Conservation (phyloP, 129 eudicot genomes). For the Pittosporum tobira region DNA sequence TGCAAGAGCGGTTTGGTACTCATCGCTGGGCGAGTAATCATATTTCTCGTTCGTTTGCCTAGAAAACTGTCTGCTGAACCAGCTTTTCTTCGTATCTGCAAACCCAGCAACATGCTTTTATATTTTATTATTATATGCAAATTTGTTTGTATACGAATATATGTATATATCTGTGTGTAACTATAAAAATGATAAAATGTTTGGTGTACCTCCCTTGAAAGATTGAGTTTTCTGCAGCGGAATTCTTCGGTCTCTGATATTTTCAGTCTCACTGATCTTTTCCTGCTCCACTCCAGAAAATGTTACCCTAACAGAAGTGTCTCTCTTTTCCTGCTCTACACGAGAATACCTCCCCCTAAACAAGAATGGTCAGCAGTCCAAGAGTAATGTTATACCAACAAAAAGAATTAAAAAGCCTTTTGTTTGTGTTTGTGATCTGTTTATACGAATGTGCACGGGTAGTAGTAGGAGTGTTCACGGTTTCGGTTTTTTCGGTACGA, state of each 20-base stretch:
- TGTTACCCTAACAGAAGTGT: slow-evolving; percentile 25
- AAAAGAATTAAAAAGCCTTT: background rate
- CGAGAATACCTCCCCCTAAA: too few species aligned
- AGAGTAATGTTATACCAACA: background rate
- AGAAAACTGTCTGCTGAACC: slow-evolving; percentile 48
- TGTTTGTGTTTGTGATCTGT: background rate
- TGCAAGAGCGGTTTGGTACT: slow-evolving; percentile 62
- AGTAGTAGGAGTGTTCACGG: too few species aligned
- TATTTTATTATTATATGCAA: too few species aligned
- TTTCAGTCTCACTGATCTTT: slow-evolving; percentile 32
- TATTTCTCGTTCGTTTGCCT: slow-evolving; percentile 35
- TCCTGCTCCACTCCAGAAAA: slow-evolving; percentile 34
- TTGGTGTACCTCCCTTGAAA: slow-evolving; percentile 40
- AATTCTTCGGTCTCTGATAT: slow-evolving; percentile 28
- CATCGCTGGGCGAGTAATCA: slow-evolving; percentile 21
- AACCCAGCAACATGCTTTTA: slow-evolving; percentile 1
- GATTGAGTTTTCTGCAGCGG: slow-evolving; percentile 47
- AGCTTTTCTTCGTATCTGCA: slow-evolving; percentile 40
- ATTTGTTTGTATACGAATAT: too few species aligned
- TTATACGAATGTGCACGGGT: background rate
- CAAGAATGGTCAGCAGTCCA: slow-evolving; percentile 1
- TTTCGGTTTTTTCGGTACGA: too few species aligned
- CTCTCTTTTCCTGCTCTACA: too few species aligned
- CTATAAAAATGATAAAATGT: background rate
- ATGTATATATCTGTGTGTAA: too few species aligned